Base-by-base conservation (phyloP, 2,329 filamentous ascomycete species). In the Colletotrichum euphorbiae region DNA sequence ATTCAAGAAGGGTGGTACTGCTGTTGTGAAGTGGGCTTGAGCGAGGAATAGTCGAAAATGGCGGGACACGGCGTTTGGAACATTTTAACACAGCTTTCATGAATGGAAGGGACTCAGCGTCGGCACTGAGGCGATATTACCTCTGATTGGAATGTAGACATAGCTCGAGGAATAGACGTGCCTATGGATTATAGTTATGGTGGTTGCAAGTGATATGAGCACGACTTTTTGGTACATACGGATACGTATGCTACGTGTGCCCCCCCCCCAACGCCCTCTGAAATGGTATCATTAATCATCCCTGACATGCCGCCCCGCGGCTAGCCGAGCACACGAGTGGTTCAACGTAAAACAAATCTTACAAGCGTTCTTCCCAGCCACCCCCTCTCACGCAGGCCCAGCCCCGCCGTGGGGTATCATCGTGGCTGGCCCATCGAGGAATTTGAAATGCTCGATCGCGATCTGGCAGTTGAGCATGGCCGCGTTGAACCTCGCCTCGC, bases 381-480 rank as follows among this genome's bases (percentile, higher is more conserved):
- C 33, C 11, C 33, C 4, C 31, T 21, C 51, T 54, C 31, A 63
- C 19, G 66, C 48, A 12, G 33, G 48, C 17, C 61, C 54, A 15
- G 61, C 66, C n/a, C 59, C 42, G 28, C 36, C 48, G 1, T 69
- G 66, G 24, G 66, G 15, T 21, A 66, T 74, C 72, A 65, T 74
- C 71, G 58, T 73, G 50, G 56, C 78, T 36, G 75, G 80, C 11
- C 86, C 87, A 72, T 91, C 89, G 5, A 91, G 77, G 72, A 88
- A 89, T 75, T 87, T 89, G 77, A 98, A 98, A 72, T 93, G 91
- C 73, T 92, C 90, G 51, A 93, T 87, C 0, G 94, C 94, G 67
- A 97, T 91, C 79, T 93, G 90, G 72, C 95, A 96, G 77, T 98
- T 98, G 72, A 97, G 85, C 78, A 96, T 89, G 12, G 94, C 94